Base-by-base conservation (phyloP, 345 rosid species). In the Toxicodendron radicans region DNA sequence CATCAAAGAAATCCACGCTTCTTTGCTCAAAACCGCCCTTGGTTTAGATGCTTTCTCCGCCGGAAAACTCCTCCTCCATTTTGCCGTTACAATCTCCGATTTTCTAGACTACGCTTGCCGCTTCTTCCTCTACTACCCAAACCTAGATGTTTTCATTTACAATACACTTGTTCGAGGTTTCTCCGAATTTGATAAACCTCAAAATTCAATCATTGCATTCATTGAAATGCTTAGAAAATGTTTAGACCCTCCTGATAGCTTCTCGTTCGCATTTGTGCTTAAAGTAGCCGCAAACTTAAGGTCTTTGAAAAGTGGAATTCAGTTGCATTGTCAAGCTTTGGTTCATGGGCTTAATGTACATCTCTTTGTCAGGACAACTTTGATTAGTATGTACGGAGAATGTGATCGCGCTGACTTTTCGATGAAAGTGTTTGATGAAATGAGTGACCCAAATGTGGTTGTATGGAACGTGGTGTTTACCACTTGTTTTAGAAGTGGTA, bases 71-170 rank as follows among this genome's bases (percentile, higher is more conserved):
- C 75, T 85, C 73, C 86, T 80, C 30, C 89, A 75, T 58, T 79
- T 78, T 71, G 68, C 79, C 6, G 5, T 76, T 49, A 20, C 78
- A 10, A 68, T 81, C 70, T 62, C 82, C 13, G 76, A 75, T 38
- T 58, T 81, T 60, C 78, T 84, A 21, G 74, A 66, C 65, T 72
- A 86, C 64, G 85, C 86, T 46, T n/a, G 30, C 43, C 33, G 73
- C 27, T 63, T 86, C 64, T 76, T 86, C 65, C 43, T 68, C 68
- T 58, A 76, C 71, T 67, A 73, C 56, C 84, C 81, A 4, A 65
- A 60, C 56, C 87, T 84, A n/a, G 82, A 86, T 72, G 73, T 73
- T 27, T 84, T 86, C 84, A 82, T 86, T 85, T 84, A 76, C 83
- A 86, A 86, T 66, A 67, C 87, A 33, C 80, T 86, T 57, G 80